These are phyloP conservation scores for Mucor sp. DNA, from an alignment of 371 early-diverging fungal genomes.

Conservation along the genomic window DNA sequence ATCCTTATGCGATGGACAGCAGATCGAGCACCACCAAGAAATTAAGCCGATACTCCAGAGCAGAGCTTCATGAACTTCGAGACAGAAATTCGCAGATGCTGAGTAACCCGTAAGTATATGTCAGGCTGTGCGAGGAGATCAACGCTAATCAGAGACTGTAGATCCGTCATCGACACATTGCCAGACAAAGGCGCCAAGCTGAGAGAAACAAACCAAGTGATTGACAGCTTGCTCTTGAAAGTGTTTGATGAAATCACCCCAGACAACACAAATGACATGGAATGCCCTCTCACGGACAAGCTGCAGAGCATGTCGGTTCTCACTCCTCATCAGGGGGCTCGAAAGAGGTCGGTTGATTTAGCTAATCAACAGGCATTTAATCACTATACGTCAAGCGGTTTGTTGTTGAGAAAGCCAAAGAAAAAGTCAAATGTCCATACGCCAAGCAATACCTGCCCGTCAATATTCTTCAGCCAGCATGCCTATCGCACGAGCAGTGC, in stretches of 20 bases:
- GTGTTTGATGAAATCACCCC: slow-evolving; percentile 7
- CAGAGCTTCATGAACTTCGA: slow-evolving; percentile 15
- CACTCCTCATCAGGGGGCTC: slow-evolving; percentile 25
- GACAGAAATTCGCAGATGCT: slow-evolving; percentile 20
- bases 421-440: slow-evolving; percentile 7
- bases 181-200: slow-evolving; percentile 28
- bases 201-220: slow-evolving; percentile 22
- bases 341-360: slow-evolving; percentile 28
- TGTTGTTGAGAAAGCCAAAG: slow-evolving; percentile 14
- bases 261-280: slow-evolving; percentile 9
- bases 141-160: background rate
- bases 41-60: slow-evolving; percentile 13
- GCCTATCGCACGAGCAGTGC: background rate
- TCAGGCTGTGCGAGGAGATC: background rate
- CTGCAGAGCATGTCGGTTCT: slow-evolving; percentile 22
- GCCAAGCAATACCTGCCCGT: slow-evolving; percentile 7
- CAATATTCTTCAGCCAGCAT: slow-evolving; percentile 3
- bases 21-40: slow-evolving; percentile 6
- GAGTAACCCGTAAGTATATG: slow-evolving; percentile 15
- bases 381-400: slow-evolving; percentile 10
- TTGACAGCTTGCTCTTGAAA: slow-evolving; percentile 13
- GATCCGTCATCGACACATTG: slow-evolving; percentile 17
- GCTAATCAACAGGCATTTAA: slow-evolving; percentile 23
- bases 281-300: slow-evolving; percentile 23
- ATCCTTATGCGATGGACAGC: slow-evolving; percentile 4